Percentiles rank a stretch among this genome's conserved stretches.
Evolutionary conservation across 805 yeast genomes (phyloP).

Genomic region (Vanderwaltozyma tropicalis): DNA sequence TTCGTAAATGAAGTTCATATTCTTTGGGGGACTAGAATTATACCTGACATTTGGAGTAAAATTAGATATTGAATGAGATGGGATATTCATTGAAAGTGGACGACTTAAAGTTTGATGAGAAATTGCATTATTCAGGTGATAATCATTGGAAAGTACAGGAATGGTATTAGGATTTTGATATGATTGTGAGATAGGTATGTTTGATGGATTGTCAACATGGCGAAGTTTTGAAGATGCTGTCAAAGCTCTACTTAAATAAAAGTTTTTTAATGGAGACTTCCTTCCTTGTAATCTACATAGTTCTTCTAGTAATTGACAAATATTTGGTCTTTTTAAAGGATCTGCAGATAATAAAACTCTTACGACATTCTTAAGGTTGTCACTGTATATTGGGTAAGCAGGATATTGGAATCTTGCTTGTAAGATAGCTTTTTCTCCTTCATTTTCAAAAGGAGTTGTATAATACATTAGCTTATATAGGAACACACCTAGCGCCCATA

Average conservation of each 20-base stretch:
- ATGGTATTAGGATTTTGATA: too few relatives aligned
- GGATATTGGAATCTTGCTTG: constrained; percentile 46
- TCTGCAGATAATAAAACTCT: constrained; percentile 50
- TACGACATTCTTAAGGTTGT: constrained; percentile 54
- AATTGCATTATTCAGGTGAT: too few relatives aligned
- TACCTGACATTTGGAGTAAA: too few relatives aligned
- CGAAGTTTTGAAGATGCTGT: too few relatives aligned
- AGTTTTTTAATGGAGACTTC: constrained; percentile 34
- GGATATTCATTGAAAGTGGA: too few relatives aligned
- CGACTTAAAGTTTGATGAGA: too few relatives aligned
- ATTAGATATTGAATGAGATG: too few relatives aligned
- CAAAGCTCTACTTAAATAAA: constrained; percentile 23
- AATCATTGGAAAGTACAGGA: too few relatives aligned
- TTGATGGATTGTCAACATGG: too few relatives aligned
- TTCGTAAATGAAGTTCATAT: too few relatives aligned
- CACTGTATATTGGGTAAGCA: constrained; percentile 46
- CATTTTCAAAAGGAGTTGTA: constrained; percentile 70
- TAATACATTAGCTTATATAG: constrained; percentile 70
- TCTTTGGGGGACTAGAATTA: too few relatives aligned
- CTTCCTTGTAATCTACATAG: constrained; percentile 49
- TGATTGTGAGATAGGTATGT: too few relatives aligned
- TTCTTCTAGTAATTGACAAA: constrained; percentile 60
- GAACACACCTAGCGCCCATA: constrained; percentile 79
- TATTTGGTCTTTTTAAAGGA: constrained; percentile 65
- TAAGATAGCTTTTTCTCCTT: constrained; percentile 54